Evolutionary conservation across 176 grass and related monocot species (phyloP), one percentile per base, ranked within the genome.

Genomic region (Avena eriantha): DNA sequence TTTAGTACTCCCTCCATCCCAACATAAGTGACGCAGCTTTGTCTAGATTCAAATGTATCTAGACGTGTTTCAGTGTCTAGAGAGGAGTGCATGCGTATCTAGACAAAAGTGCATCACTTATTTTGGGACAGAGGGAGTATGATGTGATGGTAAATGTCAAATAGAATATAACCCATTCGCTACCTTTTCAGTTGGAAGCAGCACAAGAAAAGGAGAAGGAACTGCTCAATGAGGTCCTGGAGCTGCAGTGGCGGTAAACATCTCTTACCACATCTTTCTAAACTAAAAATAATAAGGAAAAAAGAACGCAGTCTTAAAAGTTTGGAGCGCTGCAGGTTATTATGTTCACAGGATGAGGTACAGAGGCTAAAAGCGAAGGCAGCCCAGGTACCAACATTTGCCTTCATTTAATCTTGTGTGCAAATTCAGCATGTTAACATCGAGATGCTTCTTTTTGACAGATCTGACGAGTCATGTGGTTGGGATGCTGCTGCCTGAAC

Each of bases 191-290:
- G 97, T 80, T 98, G 77, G 93, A 98, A 93, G 88, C 85, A 22
- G 88, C 97, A 33, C 84, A 91, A 54, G 97, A 94, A 57, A 96
- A 82, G 80, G 97, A 96, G 89, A 96, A 96, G 78, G 90, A 98
- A 77, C 73, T 95, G 50, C 23, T 96, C 33, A 89, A 91, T 35
- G 92, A 98, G 51, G 80, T 98, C 29, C 84, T 78, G 82, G 97
- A 94, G 39, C 72, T 98, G 59, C 94, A 98, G 45, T 96, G 90
- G 90, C 91, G 97, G 97, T 98, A 92, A 84, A 71, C 14, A 83
- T 78, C 69, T 82, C 68, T 61, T 46, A 70, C 53, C 22, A 53
- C 12, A 18, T 65, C 14, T 70, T 86, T 82, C 26, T 12, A 69
- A 79, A 74, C 54, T 4, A 24, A 86, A 84, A 16, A 74, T 5